Conservation (phyloP, 1,139 yeast species). For the Candida sp. region DNA sequence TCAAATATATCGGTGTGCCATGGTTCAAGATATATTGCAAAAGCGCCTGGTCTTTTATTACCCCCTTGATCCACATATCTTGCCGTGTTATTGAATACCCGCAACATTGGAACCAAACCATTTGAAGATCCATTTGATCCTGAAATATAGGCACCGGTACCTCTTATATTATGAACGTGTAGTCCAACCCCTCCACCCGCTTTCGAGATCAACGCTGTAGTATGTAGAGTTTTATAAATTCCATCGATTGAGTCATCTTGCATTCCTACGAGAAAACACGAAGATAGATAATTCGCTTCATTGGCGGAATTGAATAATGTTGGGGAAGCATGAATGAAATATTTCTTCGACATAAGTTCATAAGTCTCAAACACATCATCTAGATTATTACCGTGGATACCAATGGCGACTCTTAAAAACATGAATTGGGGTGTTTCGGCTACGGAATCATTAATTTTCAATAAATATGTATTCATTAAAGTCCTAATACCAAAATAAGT, state of each 20-base stretch:
- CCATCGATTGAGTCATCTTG: conserved; percentile 59
- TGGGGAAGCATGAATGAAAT: conserved; percentile 55
- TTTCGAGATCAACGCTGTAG: conserved; percentile 54
- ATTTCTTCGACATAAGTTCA: conserved; percentile 47
- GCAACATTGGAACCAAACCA: conserved; percentile 57
- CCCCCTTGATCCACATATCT: conserved; percentile 65
- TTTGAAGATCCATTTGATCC: conserved; percentile 55
- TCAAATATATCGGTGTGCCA: conserved; percentile 60
- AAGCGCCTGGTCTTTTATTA: conserved; percentile 61
- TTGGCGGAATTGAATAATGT: conserved; percentile 55
- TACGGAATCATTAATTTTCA: conserved; percentile 28
- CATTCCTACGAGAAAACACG: conserved; percentile 57
- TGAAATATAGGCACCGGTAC: conserved; percentile 48
- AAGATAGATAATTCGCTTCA: conserved; percentile 44
- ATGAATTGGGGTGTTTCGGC: conserved; percentile 53
- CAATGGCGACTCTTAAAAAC: conserved; percentile 51
- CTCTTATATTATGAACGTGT: conserved; percentile 52
- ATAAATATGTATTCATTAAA: conserved; percentile 44
- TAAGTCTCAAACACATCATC: conserved; percentile 45
- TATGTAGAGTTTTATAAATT: conserved; percentile 51
- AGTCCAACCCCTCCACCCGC: conserved; percentile 60
- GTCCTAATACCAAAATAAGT: conserved; percentile 55
- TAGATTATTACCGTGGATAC: conserved; percentile 43
- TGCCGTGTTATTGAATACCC: conserved; percentile 58
- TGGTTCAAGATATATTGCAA: conserved; percentile 59